phyloP scores from a whole-genome alignment of 148 eudicot genomes.

The Arctostaphylos glauca region DNA sequence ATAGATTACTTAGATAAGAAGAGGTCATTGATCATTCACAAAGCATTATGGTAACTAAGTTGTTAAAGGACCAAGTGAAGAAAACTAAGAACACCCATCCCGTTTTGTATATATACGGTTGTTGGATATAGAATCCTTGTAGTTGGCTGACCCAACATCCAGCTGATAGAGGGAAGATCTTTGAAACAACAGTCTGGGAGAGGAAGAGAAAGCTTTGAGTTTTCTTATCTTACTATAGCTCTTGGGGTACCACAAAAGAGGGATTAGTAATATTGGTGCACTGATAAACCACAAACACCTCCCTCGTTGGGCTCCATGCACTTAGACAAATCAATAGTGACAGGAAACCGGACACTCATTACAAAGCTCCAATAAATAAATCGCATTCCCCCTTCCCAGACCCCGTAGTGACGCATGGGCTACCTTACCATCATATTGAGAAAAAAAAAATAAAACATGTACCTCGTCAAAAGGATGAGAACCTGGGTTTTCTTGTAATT shows the following conservation, averaged over 20 bases:
- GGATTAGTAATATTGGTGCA: background rate
- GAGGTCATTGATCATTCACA: background rate
- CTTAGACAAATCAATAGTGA: background rate
- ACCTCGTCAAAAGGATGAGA: constrained; percentile 97
- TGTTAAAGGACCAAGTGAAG: background rate
- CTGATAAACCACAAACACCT: background rate
- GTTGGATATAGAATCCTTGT: background rate
- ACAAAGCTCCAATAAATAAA: background rate
- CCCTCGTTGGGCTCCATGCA: background rate
- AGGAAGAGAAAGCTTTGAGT: background rate
- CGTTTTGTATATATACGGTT: background rate
- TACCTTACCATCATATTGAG: background rate
- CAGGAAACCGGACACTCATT: background rate
- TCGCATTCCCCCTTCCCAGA: background rate
- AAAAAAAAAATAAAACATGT: constrained; percentile 7
- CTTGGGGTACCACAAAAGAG: background rate
- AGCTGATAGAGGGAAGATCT: background rate
- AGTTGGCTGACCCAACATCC: background rate
- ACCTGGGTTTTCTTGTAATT: constrained; percentile 62
- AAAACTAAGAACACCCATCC: background rate
- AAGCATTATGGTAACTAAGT: background rate
- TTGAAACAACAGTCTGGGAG: background rate
- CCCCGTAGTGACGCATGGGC: background rate
- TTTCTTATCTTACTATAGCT: background rate
- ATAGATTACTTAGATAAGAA: background rate